Evolutionary conservation across 2,329 filamentous ascomycete species (phyloP).

Genomic region (Fusarium pininemorale): DNA sequence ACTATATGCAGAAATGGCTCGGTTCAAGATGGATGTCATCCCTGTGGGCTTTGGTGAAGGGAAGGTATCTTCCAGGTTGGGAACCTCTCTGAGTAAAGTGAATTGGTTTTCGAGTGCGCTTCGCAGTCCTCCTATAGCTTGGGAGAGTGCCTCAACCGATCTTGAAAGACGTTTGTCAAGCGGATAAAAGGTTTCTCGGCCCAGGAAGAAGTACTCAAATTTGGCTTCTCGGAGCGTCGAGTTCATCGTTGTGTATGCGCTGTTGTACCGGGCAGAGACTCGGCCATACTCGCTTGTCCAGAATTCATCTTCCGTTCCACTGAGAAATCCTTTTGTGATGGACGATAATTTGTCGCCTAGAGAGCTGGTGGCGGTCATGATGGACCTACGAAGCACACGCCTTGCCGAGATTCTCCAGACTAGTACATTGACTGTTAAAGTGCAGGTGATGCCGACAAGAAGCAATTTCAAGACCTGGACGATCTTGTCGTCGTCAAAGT

Average conservation of each 20-base stretch:
- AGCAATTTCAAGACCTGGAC: constrained; percentile 85
- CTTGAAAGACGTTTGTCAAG: constrained; percentile 83
- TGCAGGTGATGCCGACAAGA: constrained; percentile 76
- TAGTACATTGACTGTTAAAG: constrained; percentile 78
- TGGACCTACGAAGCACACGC: constrained; percentile 74
- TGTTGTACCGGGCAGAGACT: constrained; percentile 70
- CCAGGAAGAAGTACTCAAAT: constrained; percentile 85
- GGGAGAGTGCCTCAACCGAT: constrained; percentile 84
- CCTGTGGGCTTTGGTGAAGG: constrained; percentile 29
- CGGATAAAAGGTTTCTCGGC: constrained; percentile 80
- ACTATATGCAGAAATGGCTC: constrained; percentile 45
- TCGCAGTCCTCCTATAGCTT: constrained; percentile 88
- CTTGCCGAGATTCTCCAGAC: constrained; percentile 84
- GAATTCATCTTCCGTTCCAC: constrained; percentile 82
- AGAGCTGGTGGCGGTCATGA: constrained; percentile 76
- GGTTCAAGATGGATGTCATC: constrained; percentile 41
- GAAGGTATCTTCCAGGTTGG: constrained; percentile 26
- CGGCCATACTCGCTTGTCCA: constrained; percentile 71
- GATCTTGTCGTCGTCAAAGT: constrained; percentile 84
- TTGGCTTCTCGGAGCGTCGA: constrained; percentile 86
- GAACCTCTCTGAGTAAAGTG: constrained; percentile 75
- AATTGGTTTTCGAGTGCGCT: constrained; percentile 93
- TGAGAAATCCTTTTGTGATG: constrained; percentile 85
- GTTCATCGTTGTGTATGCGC: constrained; percentile 74
- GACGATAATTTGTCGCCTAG: constrained; percentile 83